Conservation (phyloP, 2,329 filamentous ascomycete genomes). For the Pseudocercospora cruenta region DNA sequence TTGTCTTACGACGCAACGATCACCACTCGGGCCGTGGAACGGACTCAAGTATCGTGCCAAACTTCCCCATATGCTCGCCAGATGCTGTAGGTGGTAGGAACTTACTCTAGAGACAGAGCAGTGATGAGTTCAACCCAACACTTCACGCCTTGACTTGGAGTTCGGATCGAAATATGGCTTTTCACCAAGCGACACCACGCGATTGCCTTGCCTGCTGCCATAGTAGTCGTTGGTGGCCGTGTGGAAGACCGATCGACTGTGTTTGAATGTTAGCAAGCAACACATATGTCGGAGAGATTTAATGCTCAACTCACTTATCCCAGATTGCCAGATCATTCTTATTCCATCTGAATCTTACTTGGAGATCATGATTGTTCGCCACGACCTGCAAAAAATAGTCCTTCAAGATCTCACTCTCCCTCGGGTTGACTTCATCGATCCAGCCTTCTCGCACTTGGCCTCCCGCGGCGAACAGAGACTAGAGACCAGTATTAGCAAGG, state of each 20-base stretch:
- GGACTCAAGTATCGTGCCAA: too few species aligned
- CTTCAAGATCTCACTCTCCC: slow-evolving; percentile 33
- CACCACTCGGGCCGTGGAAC: too few species aligned
- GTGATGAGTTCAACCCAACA: slow-evolving; percentile 2
- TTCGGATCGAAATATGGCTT: slow-evolving; percentile 28
- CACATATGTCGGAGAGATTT: not conserved
- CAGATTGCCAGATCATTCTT: slow-evolving; percentile 65
- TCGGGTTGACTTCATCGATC: slow-evolving; percentile 54
- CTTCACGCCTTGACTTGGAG: slow-evolving; percentile 23
- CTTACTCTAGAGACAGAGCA: not conserved
- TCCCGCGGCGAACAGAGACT: slow-evolving; percentile 58
- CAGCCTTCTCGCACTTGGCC: slow-evolving; percentile 48
- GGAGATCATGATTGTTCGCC: slow-evolving; percentile 66
- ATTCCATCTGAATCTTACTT: slow-evolving; percentile 68
- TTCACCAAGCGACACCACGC: slow-evolving; percentile 28
- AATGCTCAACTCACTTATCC: slow-evolving; percentile 24
- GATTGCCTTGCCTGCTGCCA: slow-evolving; percentile 23
- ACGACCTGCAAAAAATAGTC: slow-evolving; percentile 40
- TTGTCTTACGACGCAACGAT: too few species aligned
- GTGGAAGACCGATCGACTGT: slow-evolving; percentile 22
- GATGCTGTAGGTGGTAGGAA: not conserved
- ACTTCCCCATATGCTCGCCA: too few species aligned
- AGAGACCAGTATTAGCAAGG: too few species aligned
- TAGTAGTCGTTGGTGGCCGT: slow-evolving; percentile 29
- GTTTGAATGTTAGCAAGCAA: not conserved